phyloP scores from a whole-genome alignment of 1,284 basidiomycete genomes.

The Cystobasidiaceae sp. region DNA sequence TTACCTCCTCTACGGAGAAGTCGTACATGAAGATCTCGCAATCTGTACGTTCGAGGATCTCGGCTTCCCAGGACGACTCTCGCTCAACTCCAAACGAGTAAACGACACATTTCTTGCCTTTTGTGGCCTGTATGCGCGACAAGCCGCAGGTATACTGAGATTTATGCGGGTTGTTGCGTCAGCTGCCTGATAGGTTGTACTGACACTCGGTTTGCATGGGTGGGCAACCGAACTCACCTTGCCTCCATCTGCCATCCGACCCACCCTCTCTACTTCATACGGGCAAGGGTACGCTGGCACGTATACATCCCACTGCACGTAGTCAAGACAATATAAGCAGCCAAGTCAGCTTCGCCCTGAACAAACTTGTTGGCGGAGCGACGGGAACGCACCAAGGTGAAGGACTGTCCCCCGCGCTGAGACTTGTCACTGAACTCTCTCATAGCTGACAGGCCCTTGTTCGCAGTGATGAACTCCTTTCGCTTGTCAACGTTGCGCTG shows the following conservation, averaged over 20 bases:
- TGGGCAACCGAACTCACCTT: too few relatives aligned
- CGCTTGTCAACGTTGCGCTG: slow-evolving; percentile 37
- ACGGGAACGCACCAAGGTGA: background rate
- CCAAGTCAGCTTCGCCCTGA: background rate
- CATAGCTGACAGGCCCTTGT: slow-evolving; percentile 45
- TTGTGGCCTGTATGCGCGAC: slow-evolving; percentile 15
- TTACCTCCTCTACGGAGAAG: slow-evolving; percentile 11
- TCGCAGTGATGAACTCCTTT: slow-evolving; percentile 45
- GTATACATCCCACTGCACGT: slow-evolving; percentile 25
- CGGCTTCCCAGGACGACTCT: slow-evolving; percentile 28
- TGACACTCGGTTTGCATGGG: too few relatives aligned
- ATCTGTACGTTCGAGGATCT: slow-evolving; percentile 24
- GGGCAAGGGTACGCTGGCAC: slow-evolving; percentile 23
- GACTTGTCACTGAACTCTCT: slow-evolving; percentile 40
- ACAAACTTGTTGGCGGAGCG: background rate
- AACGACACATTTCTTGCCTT: slow-evolving; percentile 22
- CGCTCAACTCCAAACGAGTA: slow-evolving; percentile 31
- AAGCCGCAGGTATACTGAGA: slow-evolving; percentile 28
- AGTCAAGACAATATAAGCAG: too few relatives aligned
- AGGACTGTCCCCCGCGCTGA: slow-evolving; percentile 1
- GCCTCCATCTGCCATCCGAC: slow-evolving; percentile 24
- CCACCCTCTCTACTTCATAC: slow-evolving; percentile 18
- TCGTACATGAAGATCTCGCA: slow-evolving; percentile 31
- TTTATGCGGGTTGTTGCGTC: too few relatives aligned
- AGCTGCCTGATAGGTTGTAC: too few relatives aligned